Percentiles rank a stretch among this genome's conserved stretches.
Conservation (phyloP, 2,329 filamentous ascomycete species). For the Sphaerostilbella broomeana region DNA sequence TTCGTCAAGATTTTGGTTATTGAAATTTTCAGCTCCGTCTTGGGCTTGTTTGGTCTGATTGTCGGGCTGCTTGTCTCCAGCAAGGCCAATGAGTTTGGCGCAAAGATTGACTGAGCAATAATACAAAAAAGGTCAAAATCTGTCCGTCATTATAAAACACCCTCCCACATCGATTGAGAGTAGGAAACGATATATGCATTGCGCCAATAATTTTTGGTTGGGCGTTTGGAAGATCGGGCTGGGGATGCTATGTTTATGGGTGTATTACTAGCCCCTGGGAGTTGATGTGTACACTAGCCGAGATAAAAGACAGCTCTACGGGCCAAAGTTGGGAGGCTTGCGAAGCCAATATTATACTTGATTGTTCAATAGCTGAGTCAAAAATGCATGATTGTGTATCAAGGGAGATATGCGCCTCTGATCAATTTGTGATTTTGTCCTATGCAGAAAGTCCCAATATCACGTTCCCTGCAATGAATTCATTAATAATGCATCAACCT, state of each 20-base stretch:
- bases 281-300: conserved; percentile 29
- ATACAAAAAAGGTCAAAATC: conserved; percentile 1
- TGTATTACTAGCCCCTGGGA: conserved; percentile 30
- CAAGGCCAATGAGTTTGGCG: conserved; percentile 53
- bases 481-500: conserved; percentile 76
- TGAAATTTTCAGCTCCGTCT: conserved; percentile 97
- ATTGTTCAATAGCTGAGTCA: too few species aligned
- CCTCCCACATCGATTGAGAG: conserved; percentile 6
- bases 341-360: neutral
- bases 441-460: too few species aligned
- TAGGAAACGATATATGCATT: conserved; percentile 27
- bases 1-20: conserved; percentile 99
- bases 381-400: too few species aligned
- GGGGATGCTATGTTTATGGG: conserved; percentile 26
- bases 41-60: conserved; percentile 94
- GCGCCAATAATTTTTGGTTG: conserved; percentile 31
- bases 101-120: conserved; percentile 2
- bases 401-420: too few species aligned
- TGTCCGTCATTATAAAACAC: conserved; percentile 7
- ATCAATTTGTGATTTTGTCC: too few species aligned
- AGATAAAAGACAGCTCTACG: conserved; percentile 21
- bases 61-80: conserved; percentile 82
- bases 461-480: conserved; percentile 34
- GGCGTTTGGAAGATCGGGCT: conserved; percentile 36
- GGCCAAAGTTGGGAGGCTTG: conserved; percentile 1